Evolutionary conservation across 768 basidiomycete species (phyloP).

Genomic region (Rhizopogon sp.): DNA sequence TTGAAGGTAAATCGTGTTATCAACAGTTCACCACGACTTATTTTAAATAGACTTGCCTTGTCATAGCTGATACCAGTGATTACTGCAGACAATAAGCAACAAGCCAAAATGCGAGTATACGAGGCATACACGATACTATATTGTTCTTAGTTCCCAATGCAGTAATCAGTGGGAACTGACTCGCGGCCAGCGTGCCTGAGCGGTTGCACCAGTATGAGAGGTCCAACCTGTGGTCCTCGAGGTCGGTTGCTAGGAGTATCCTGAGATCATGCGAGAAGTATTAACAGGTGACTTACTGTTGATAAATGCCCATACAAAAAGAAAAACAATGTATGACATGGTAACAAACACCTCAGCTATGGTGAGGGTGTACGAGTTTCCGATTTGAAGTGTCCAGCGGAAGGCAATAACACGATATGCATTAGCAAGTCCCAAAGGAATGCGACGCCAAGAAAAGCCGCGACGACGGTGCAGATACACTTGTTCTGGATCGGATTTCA

Average conservation of each 20-base stretch:
- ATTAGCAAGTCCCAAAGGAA: too few relatives aligned
- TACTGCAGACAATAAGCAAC: conserved; percentile 23
- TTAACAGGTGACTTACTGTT: not conserved
- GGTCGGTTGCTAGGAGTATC: conserved; percentile 14
- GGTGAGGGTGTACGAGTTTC: conserved; percentile 27
- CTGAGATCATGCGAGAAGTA: not conserved
- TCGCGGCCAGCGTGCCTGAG: conserved; percentile 37
- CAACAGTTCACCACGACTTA: not conserved
- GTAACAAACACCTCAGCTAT: conserved; percentile 42
- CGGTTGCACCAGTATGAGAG: conserved; percentile 27
- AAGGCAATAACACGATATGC: too few relatives aligned
- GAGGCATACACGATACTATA: conserved; percentile 30
- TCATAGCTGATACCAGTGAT: conserved; percentile 46
- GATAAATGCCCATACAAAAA: conserved; percentile 6
- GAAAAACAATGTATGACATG: conserved; percentile 35
- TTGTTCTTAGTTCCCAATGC: conserved; percentile 22
- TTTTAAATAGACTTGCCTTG: conserved; percentile 29
- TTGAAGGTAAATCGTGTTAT: conserved; percentile 1
- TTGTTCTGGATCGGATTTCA: not conserved
- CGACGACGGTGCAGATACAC: conserved; percentile 12
- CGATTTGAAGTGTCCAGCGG: conserved; percentile 13
- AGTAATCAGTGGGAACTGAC: conserved; percentile 50
- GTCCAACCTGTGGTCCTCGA: conserved; percentile 15
- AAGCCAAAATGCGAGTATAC: not conserved
- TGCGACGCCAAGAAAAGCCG: conserved; percentile 16